Percentiles rank a stretch among this genome's conserved stretches.
These are phyloP conservation scores for Pugionium cornutum DNA, from an alignment of 345 rosid species.

Conservation along the genomic window DNA sequence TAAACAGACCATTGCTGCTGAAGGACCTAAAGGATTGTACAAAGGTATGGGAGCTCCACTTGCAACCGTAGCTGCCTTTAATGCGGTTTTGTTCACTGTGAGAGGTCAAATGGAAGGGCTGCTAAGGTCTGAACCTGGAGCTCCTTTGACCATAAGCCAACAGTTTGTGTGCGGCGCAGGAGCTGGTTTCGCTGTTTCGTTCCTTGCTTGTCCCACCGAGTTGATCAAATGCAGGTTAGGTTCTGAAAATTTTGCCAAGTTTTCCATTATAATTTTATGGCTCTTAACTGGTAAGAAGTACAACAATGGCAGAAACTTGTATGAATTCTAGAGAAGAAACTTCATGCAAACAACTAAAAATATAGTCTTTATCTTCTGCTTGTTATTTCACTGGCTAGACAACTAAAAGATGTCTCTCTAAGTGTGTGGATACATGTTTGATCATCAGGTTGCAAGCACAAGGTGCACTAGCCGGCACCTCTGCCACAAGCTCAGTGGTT, in stretches of 20 bases:
- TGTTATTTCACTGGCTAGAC: too few species aligned
- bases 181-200: conserved; percentile 93
- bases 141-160: conserved; percentile 70
- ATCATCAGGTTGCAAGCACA: conserved; percentile 89
- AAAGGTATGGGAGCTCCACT: conserved; percentile 99
- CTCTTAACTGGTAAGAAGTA: too few species aligned
- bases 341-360: background rate
- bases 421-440: conserved; percentile 14
- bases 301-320: too few species aligned
- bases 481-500: conserved; percentile 44
- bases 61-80: conserved; percentile 96
- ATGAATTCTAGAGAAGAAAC: background rate
- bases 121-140: conserved; percentile 83
- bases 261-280: too few species aligned
- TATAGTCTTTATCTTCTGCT: background rate
- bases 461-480: conserved; percentile 59
- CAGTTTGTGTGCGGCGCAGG: conserved; percentile 82
- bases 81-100: conserved; percentile 86
- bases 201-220: conserved; percentile 98
- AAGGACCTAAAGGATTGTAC: conserved; percentile 90
- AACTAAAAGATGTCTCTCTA: background rate
- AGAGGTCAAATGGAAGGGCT: conserved; percentile 93
- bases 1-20: conserved; percentile 76
- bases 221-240: conserved; percentile 91
- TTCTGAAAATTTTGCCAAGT: background rate